Conservation (phyloP, 257 asterid species). For the Solanum piurae region DNA sequence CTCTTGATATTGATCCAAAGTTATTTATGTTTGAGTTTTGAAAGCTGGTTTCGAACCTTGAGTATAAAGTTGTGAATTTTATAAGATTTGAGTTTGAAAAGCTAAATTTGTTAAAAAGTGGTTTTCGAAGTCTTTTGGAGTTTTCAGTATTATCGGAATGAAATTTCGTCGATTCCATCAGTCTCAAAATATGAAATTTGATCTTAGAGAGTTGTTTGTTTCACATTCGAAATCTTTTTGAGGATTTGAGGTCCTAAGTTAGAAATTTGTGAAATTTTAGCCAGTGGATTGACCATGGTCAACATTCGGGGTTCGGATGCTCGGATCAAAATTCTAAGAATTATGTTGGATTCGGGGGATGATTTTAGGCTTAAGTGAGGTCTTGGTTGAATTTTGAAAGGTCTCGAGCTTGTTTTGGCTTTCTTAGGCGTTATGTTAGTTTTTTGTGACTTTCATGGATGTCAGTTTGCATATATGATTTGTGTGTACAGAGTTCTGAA, state of each 20-base stretch:
- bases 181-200: neutral
- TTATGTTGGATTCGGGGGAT: neutral
- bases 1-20: neutral
- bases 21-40: neutral
- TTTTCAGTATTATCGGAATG: neutral
- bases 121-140: neutral
- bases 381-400: too few species aligned
- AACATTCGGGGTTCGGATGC: too few species aligned
- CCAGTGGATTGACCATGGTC: neutral
- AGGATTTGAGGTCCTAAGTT: neutral
- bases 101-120: too few species aligned
- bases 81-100: neutral
- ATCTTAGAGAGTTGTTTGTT: neutral
- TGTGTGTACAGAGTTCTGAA: neutral
- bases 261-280: neutral
- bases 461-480: neutral
- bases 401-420: neutral
- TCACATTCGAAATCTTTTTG: neutral
- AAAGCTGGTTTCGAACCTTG: neutral
- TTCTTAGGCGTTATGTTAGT: neutral
- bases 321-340: neutral
- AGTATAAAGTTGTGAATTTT: neutral
- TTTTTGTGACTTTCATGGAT: neutral
- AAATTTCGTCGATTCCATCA: neutral
- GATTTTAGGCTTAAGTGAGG: neutral